phyloP scores from a whole-genome alignment of 495 filamentous ascomycete species.

The Penicillium verhagenii region DNA sequence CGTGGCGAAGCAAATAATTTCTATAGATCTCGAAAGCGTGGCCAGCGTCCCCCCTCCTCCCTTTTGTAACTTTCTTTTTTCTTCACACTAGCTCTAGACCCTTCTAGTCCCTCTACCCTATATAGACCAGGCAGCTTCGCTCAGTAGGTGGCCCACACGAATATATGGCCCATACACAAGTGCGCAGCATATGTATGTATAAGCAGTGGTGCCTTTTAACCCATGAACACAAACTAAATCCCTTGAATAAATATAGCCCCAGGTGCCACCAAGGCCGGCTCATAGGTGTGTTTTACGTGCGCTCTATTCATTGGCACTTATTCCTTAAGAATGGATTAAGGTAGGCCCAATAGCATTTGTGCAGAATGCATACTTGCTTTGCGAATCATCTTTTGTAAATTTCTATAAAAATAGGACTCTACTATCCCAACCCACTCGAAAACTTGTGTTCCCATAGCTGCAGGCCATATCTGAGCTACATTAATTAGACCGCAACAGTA shows the following conservation, averaged over 20 bases:
- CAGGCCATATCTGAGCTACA: neutral
- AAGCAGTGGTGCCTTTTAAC: neutral
- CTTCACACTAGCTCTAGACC: neutral
- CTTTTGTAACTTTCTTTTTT: too few species aligned
- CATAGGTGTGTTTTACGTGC: too few species aligned
- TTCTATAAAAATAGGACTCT: neutral
- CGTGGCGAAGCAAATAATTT: neutral
- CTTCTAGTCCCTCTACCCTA: neutral
- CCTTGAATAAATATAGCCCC: too few species aligned
- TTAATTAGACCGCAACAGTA: neutral
- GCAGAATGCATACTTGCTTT: neutral
- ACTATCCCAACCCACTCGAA: too few species aligned
- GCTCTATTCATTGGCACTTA: too few species aligned
- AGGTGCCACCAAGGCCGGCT: too few species aligned
- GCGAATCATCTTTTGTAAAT: neutral
- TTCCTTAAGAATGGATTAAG: too few species aligned
- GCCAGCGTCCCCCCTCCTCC: neutral
- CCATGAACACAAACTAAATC: neutral
- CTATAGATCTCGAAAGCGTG: neutral
- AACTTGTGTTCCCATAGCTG: neutral
- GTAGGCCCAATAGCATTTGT: too few species aligned
- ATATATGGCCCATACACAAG: too few species aligned
- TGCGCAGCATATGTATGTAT: too few species aligned
- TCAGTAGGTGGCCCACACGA: too few species aligned
- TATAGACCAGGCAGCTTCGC: neutral